Evolutionary conservation across 371 early-diverging fungal genomes (phyloP).

Genomic region (Mucor plumbeus): DNA sequence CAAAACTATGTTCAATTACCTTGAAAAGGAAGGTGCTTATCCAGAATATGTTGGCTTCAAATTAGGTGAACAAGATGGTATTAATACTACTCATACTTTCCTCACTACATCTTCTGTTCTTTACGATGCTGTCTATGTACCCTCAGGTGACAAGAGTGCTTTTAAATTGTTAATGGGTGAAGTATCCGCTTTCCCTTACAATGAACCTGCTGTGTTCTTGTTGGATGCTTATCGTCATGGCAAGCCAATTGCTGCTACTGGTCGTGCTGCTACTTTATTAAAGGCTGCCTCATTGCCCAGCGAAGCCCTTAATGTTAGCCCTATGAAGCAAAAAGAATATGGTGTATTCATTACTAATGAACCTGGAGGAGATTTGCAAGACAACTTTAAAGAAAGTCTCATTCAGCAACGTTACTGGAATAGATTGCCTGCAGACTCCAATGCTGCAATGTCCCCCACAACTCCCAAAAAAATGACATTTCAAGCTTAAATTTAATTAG

Average conservation of each 20-base stretch:
- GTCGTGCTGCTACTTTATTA: constrained; percentile 32
- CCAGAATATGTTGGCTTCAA: constrained; percentile 34
- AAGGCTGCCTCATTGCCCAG: constrained; percentile 8
- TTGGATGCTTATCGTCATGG: constrained; percentile 44
- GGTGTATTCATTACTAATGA: neutral
- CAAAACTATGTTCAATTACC: constrained; percentile 31
- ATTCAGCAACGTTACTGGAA: constrained; percentile 47
- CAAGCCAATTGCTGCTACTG: constrained; percentile 43
- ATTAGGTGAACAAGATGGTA: constrained; percentile 30
- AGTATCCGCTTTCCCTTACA: constrained; percentile 34
- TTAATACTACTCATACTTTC: constrained; percentile 33
- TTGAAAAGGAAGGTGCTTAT: constrained; percentile 38
- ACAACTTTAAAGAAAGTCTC: constrained; percentile 29
- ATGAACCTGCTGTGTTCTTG: constrained; percentile 41
- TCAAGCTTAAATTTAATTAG: neutral
- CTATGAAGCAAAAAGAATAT: neutral
- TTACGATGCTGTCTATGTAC: constrained; percentile 48
- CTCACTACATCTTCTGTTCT: constrained; percentile 40
- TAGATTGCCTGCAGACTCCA: constrained; percentile 39
- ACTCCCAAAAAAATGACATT: neutral
- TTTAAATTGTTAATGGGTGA: constrained; percentile 23
- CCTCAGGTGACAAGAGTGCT: constrained; percentile 33
- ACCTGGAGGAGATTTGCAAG: neutral
- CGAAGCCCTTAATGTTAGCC: neutral
- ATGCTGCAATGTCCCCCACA: neutral